Evolutionary conservation across 2,329 filamentous ascomycete genomes (phyloP), one percentile per base, ranked within the genome.

Genomic region (Stagonosporopsis cucurbitacearum): DNA sequence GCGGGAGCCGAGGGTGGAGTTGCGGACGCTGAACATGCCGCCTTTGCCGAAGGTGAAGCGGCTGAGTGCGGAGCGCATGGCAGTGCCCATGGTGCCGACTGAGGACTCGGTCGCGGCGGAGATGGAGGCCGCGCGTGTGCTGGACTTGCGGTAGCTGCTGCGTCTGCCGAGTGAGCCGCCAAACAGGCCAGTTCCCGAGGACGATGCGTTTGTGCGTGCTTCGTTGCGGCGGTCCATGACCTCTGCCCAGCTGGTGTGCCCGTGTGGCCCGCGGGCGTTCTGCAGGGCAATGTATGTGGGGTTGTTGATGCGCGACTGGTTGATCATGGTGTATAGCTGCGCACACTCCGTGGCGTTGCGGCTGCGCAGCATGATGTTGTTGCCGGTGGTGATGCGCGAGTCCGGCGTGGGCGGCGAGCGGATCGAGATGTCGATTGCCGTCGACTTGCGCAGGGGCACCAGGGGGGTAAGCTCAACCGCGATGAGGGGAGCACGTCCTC

Each of bases 341-440:
- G 90, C 88, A 70, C 93, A 96, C 59, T 97, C 94, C 39, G 86
- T 83, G 2, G 87, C 82, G 42, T 85, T 90, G 37, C 88, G 82
- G 43, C 91, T 91, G 37, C 95, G 89, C 83, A 98, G 95, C 81
- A 96, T 94, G 78, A 96, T 91, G 72, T 96, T 95, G 66, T 87
- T 88, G 41, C 78, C 76, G 12, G 88, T 84, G 56, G 82, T 84
- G 53, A 96, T 83, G 65, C 86, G 85, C 5, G 90, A 92, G 59
- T 90, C 86, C 30, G 82, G 73, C 6, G 90, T 89, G 23, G 93
- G 89, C 1, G 91, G 91, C 6, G 94, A 97, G 45, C 92, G 89
- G 62, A 99, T 91, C 63, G 96, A 95, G 50, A 99, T 91, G 73
- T 99, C 95, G 28, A 99, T 85, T 3, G 90, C 91, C 20, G 92